Conservation (phyloP, 257 asterid species). For the Striga asiatica region DNA sequence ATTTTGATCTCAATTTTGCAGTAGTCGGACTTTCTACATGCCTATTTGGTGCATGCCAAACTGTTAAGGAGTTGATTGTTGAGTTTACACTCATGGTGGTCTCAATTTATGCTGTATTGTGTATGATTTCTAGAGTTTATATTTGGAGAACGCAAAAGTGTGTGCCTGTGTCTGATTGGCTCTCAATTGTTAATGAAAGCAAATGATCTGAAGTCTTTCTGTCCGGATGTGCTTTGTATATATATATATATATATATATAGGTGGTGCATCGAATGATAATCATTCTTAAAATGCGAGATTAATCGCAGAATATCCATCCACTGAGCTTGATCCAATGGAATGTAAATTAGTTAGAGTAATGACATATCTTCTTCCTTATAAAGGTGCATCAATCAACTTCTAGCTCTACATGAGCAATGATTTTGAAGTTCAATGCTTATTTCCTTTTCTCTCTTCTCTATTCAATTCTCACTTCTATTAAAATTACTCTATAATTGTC, state of each 20-base stretch:
- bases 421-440: too few species aligned
- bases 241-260: background rate
- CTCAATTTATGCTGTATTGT: conserved; percentile 7
- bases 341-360: too few species aligned
- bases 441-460: too few species aligned
- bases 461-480: too few species aligned
- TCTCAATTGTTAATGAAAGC: background rate
- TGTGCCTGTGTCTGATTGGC: background rate
- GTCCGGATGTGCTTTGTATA: background rate
- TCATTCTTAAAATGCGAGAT: too few species aligned
- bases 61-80: background rate
- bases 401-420: too few species aligned
- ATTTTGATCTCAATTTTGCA: conserved; percentile 5
- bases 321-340: too few species aligned
- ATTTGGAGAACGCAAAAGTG: background rate
- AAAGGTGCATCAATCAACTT: too few species aligned
- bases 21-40: background rate
- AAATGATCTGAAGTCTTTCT: background rate
- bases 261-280: too few species aligned
- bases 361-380: too few species aligned
- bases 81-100: background rate
- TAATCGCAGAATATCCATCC: too few species aligned
- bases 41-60: background rate
- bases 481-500: too few species aligned
- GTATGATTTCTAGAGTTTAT: background rate